Percentiles rank a stretch among this genome's conserved stretches.
These are phyloP conservation scores for Colletotrichum musae DNA, from an alignment of 2,329 filamentous ascomycete species.

Conservation along the genomic window DNA sequence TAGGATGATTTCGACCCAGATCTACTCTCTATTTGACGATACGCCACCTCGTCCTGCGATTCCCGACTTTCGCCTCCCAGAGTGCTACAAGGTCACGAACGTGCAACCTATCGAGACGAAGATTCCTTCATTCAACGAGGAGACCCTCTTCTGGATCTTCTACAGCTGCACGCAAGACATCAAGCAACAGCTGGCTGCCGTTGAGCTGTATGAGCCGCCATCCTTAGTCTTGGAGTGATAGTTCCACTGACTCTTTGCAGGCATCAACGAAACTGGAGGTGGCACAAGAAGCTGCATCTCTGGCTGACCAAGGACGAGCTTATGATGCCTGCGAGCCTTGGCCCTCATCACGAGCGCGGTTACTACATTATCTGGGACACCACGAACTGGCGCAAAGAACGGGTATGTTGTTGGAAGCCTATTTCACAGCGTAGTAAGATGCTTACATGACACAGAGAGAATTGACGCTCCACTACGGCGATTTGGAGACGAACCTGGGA, in stretches of 20 bases:
- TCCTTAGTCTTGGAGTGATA: not conserved
- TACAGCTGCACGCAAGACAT: constrained; percentile 75
- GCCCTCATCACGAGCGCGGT: constrained; percentile 72
- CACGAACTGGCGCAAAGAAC: constrained; percentile 73
- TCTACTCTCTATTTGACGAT: constrained; percentile 74
- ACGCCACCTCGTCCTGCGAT: constrained; percentile 70
- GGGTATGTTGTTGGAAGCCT: constrained; percentile 61
- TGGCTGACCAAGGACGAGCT: constrained; percentile 79
- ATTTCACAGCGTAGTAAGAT: not conserved
- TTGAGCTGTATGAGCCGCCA: constrained; percentile 69
- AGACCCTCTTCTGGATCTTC: constrained; percentile 79
- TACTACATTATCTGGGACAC: constrained; percentile 79
- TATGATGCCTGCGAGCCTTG: constrained; percentile 73
- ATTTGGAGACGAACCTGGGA: constrained; percentile 66
- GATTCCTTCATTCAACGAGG: constrained; percentile 77
- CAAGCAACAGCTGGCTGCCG: constrained; percentile 75
- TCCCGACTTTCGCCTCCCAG: constrained; percentile 71
- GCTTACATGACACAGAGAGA: constrained; percentile 62
- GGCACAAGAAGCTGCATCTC: constrained; percentile 76
- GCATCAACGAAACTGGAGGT: constrained; percentile 76
- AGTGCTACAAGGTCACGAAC: constrained; percentile 78
- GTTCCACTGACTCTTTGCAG: constrained; percentile 51
- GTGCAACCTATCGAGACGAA: constrained; percentile 76
- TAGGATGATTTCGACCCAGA: constrained; percentile 71
- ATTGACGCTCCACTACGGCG: constrained; percentile 72